Evolutionary conservation across 805 yeast species (phyloP).

Genomic region (Millerozyma miso): DNA sequence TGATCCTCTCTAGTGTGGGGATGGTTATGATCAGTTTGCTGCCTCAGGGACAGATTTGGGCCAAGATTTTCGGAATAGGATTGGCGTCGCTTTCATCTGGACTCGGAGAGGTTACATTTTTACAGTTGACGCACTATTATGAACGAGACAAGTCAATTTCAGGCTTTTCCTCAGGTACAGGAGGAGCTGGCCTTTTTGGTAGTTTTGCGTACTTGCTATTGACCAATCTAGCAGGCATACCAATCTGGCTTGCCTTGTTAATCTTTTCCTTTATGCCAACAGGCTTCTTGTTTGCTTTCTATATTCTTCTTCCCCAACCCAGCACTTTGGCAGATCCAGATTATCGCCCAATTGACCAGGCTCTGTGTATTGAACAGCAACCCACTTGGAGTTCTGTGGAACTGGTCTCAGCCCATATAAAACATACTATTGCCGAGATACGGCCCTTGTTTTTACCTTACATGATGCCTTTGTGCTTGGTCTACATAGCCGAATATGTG

Average conservation of each 20-base stretch:
- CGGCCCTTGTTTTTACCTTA: constrained; percentile 53
- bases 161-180: constrained; percentile 94
- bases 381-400: constrained; percentile 2
- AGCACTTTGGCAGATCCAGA: neutral
- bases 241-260: constrained; percentile 52
- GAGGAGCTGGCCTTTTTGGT: constrained; percentile 91
- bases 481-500: constrained; percentile 79
- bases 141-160: constrained; percentile 53
- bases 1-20: constrained; percentile 60
- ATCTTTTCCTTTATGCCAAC: constrained; percentile 54
- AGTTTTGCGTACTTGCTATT: constrained; percentile 65
- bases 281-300: constrained; percentile 40
- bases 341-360: constrained; percentile 1
- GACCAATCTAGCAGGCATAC: constrained; percentile 63
- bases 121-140: constrained; percentile 81
- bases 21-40: constrained; percentile 63
- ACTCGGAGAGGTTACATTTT: constrained; percentile 82
- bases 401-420: constrained; percentile 10
- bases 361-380: neutral
- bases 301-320: constrained; percentile 19
- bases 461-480: constrained; percentile 81
- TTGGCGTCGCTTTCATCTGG: constrained; percentile 86
- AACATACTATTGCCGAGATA: constrained; percentile 23
- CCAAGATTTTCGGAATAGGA: constrained; percentile 62
- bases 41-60: constrained; percentile 20